phyloP scores from a whole-genome alignment of 2,329 filamentous ascomycete genomes.

The Fusarium sp. region DNA sequence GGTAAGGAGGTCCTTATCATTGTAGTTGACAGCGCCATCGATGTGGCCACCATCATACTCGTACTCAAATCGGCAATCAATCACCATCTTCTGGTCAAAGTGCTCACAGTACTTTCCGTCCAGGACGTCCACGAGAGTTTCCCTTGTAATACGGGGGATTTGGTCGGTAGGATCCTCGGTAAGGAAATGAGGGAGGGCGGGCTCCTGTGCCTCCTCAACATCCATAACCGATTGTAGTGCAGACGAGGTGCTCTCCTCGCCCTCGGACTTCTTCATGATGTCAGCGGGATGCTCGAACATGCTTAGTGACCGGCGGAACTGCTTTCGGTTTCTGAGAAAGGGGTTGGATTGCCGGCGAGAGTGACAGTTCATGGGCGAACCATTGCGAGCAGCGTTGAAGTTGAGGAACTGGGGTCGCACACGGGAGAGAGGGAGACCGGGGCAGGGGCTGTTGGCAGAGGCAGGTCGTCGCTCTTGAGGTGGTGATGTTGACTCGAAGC shows the following conservation, averaged over 20 bases:
- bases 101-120: slow-evolving; percentile 83
- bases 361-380: slow-evolving; percentile 79
- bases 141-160: slow-evolving; percentile 86
- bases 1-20: slow-evolving; percentile 91
- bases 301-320: slow-evolving; percentile 91
- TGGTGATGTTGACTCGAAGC: slow-evolving; percentile 81
- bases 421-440: slow-evolving; percentile 67
- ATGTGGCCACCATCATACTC: slow-evolving; percentile 98
- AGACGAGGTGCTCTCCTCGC: slow-evolving; percentile 59
- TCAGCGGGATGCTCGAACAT: slow-evolving; percentile 97
- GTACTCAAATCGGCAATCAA: slow-evolving; percentile 99
- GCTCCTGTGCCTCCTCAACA: slow-evolving; percentile 80
- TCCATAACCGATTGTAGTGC: slow-evolving; percentile 82
- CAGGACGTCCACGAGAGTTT: slow-evolving; percentile 87
- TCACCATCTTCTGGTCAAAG: slow-evolving; percentile 86
- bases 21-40: slow-evolving; percentile 92
- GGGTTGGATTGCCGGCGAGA: slow-evolving; percentile 79
- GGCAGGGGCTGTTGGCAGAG: slow-evolving; percentile 70
- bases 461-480: slow-evolving; percentile 75
- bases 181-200: slow-evolving; percentile 85
- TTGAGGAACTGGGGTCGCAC: slow-evolving; percentile 75
- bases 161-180: slow-evolving; percentile 84
- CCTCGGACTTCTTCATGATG: slow-evolving; percentile 79
- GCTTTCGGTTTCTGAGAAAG: slow-evolving; percentile 82
- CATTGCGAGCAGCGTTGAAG: slow-evolving; percentile 70